These are phyloP conservation scores for Dujonia santamariae DNA, from an alignment of 1,139 yeast species.

Conservation along the genomic window DNA sequence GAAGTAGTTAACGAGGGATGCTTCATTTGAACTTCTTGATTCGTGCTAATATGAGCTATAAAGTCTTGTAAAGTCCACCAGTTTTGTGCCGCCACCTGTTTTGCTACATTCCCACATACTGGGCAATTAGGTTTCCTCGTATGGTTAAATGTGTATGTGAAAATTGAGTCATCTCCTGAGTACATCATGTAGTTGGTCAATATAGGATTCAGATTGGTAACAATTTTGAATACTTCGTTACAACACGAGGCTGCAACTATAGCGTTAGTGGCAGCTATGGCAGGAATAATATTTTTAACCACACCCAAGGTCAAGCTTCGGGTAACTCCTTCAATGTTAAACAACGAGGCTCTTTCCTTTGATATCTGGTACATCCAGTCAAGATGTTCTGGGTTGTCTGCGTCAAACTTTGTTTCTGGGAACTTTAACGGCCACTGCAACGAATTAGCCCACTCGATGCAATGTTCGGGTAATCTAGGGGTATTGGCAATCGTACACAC, in stretches of 20 bases:
- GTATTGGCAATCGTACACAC: slow-evolving; percentile 94
- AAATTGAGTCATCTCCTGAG: slow-evolving; percentile 74
- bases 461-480: slow-evolving; percentile 91
- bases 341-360: slow-evolving; percentile 54
- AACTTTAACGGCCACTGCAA: slow-evolving; percentile 66
- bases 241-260: slow-evolving; percentile 90
- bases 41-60: slow-evolving; percentile 26
- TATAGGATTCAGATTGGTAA: slow-evolving; percentile 65
- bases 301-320: slow-evolving; percentile 76
- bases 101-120: slow-evolving; percentile 62
- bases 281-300: slow-evolving; percentile 88
- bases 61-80: slow-evolving; percentile 49
- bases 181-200: slow-evolving; percentile 85
- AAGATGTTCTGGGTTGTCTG: slow-evolving; percentile 68
- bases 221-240: slow-evolving; percentile 78
- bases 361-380: slow-evolving; percentile 63
- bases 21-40: slow-evolving; percentile 40
- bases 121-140: slow-evolving; percentile 62
- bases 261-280: slow-evolving; percentile 93
- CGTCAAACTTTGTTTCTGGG: slow-evolving; percentile 52
- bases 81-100: slow-evolving; percentile 25
- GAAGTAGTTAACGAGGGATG: slow-evolving; percentile 52
- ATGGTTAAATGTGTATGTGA: slow-evolving; percentile 68
- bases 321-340: slow-evolving; percentile 72
- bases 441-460: slow-evolving; percentile 87